A percentile compares a stretch with the other conserved stretches of the same genome.
Evolutionary conservation across 202 grass and related monocot species (phyloP).

Genomic region (Brachypodium distachyon): DNA sequence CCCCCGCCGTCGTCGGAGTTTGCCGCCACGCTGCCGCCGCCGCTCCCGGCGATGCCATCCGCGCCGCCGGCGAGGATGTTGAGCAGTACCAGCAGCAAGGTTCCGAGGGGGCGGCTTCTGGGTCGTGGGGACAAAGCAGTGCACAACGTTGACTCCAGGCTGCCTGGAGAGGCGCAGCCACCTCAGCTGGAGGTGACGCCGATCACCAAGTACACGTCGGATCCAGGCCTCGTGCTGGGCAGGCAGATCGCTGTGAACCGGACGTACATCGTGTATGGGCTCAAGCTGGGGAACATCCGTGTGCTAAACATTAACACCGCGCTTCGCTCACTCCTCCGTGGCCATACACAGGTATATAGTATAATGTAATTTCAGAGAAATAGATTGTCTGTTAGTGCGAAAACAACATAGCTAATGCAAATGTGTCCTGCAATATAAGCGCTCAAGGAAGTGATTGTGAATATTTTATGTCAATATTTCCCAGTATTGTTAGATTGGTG

Average conservation of each 20-base stretch:
- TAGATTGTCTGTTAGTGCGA: neutral
- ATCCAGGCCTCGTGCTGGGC: constrained; percentile 86
- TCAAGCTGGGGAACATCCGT: constrained; percentile 86
- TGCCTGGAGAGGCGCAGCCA: constrained; percentile 75
- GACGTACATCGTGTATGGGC: constrained; percentile 92
- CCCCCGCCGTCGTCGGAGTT: constrained; percentile 39
- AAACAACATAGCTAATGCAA: neutral
- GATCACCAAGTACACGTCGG: constrained; percentile 97
- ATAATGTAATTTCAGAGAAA: neutral
- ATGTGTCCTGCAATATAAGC: neutral
- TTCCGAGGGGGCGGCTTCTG: constrained; percentile 70
- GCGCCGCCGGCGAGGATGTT: constrained; percentile 51
- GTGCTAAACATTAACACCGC: constrained; percentile 96
- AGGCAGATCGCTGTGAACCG: constrained; percentile 92
- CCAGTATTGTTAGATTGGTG: neutral
- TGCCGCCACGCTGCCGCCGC: constrained; percentile 12
- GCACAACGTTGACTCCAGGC: constrained; percentile 81
- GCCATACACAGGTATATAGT: constrained; percentile 85
- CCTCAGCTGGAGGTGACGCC: constrained; percentile 97
- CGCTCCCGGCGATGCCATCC: constrained; percentile 59
- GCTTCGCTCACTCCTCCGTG: constrained; percentile 84
- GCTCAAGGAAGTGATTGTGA: neutral
- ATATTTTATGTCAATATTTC: neutral
- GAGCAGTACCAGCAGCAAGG: constrained; percentile 75
- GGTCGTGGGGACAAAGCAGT: constrained; percentile 57